Evolutionary conservation across 75 land plant genomes (phyloP), one percentile per base, ranked within the genome.

Genomic region (Larix kaempferi): DNA sequence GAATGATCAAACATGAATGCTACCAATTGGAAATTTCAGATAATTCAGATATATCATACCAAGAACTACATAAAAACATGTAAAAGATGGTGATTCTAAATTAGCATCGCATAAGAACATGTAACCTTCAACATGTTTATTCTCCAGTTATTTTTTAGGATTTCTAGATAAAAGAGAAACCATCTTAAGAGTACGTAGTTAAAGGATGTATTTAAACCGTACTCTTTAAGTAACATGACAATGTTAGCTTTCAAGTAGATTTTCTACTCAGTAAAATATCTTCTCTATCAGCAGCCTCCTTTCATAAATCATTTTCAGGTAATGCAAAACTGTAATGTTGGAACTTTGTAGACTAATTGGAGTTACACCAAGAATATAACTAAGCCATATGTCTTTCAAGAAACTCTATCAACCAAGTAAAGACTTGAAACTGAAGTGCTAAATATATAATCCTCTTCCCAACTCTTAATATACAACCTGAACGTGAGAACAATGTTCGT

Each of bases 261-360:
- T 21, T 21, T 69, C 72, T 35, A 69, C 72, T 69, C 4, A 39
- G 39, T n/a, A 17, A 69, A 44, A 44, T 7, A 5, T 41, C 41
- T 8, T 22, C 49, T 37, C 23, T 35, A 21, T 37, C 23, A 69
- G 23, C 11, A 39, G n/a, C n/a, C 41, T 69, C 49, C 72, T 69
- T 69, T 39, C 52, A 69, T 69, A 69, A 69, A 41, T 67, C 71
- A 67, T 3, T 16, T 37, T 69, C 72, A 69, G n/a, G 19, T 39
- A 69, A 49, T 19, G 49, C 52, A 69, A 69, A 69, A 69, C 72
- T 69, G 72, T n/a, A 69, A 69, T 39, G 25, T 69, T 41, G 71
- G 44, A 67, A 8, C 39, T 67, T 37, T 67, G 72, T n/a, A 19
- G 11, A 69, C 49, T 69, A 69, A 39, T 21, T 69, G n/a, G 12